Evolutionary conservation across 305 asterid genomes (phyloP), one percentile per base, ranked within the genome.

Genomic region (Fraxinus dipetala): DNA sequence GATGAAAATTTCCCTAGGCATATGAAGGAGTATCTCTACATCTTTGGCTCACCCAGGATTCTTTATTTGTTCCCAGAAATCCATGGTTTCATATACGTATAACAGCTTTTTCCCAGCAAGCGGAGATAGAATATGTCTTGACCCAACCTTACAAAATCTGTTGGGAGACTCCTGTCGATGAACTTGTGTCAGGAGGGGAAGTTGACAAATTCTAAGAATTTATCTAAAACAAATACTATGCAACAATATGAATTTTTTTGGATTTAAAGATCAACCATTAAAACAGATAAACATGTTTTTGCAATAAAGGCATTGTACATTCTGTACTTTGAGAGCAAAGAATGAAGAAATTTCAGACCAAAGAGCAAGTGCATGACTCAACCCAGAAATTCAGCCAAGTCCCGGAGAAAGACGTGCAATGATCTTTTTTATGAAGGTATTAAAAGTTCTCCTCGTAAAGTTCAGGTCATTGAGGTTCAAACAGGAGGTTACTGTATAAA

Each of bases 51-150:
- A 94, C 98, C 98, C 97, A 0, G 98, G 98, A 80, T 94, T 92
- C 84, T 95, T 93, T 45, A 92, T 93, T 87, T 95, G 98, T 84
- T 95, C 95, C 98, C 98, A 95, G 87, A 91, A 95, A 83, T 95
- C 95, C 89, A 48, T 79, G 61, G 98, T 95, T 88, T 95, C 98
- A 35, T 92, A 92, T 30, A 92, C 90, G 67, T 90, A 90, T 56
- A 95, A 89, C 84, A 93, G 91, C 88, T 90, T 91, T 86, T 93
- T 95, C 67, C 98, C 98, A 28, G 98, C 92, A 79, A 95, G 95
- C 54, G 98, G 98, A 30, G 98, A 88, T 78, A 95, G 83, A 77
- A 93, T 93, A 93, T 93, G 83, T 95, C 98, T 86, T 95, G 98
- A 92, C 91, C 98, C 90, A 95, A 76, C 87, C 98, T 82, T 36